phyloP scores from a whole-genome alignment of 257 asterid species.

The Nicotiana sylvestris region DNA sequence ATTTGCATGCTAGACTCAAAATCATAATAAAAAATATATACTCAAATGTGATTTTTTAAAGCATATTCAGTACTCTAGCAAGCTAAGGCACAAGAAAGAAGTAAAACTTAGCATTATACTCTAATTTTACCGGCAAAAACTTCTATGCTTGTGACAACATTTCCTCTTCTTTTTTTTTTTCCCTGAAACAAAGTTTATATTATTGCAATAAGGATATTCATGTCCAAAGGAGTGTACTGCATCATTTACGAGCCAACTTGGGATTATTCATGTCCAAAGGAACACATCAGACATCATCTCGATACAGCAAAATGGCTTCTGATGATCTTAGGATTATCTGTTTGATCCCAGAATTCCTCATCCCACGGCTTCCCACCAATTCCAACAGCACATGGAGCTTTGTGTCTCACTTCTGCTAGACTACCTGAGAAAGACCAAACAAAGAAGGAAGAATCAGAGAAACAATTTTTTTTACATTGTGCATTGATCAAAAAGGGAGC shows the following conservation, averaged over 20 bases:
- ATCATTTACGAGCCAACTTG: not conserved
- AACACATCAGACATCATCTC: not conserved
- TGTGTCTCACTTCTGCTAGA: slow-evolving; percentile 13
- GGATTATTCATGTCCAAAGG: not conserved
- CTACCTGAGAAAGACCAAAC: not conserved
- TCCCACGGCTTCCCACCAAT: not conserved
- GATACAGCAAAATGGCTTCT: not conserved
- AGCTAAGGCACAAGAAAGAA: not conserved
- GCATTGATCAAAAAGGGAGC: too few relatives aligned
- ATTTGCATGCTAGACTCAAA: not conserved
- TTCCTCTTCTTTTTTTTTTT: not conserved
- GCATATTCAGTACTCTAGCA: not conserved
- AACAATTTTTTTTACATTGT: too few relatives aligned
- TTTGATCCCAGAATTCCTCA: not conserved
- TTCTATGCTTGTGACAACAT: not conserved
- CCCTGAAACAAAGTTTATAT: not conserved
- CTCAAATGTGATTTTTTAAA: not conserved
- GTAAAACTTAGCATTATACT: not conserved
- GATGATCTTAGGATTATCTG: not conserved
- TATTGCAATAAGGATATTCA: not conserved
- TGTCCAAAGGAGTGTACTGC: not conserved
- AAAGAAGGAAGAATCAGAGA: not conserved
- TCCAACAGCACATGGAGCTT: not conserved
- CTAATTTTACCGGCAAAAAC: not conserved
- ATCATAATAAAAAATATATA: not conserved